Conservation (phyloP, 306 rosid genomes). For the Sicyos baderoa region DNA sequence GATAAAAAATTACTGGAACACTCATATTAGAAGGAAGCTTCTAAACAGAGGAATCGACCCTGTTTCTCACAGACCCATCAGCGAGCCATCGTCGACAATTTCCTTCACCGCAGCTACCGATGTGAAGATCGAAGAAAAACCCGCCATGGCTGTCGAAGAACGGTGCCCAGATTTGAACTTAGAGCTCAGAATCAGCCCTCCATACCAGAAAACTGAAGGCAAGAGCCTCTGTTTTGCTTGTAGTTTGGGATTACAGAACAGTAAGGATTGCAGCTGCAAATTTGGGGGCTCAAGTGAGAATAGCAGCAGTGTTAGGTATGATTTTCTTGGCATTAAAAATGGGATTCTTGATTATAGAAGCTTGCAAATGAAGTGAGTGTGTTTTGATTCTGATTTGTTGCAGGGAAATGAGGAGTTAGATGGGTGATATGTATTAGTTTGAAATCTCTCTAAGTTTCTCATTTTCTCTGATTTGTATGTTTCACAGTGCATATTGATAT, state of each 20-base stretch:
- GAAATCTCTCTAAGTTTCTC: conserved; percentile 15
- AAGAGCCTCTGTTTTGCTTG: conserved; percentile 35
- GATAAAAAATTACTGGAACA: no score
- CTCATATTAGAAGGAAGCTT: no score
- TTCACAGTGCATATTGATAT: conserved; percentile 32
- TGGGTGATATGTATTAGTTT: conserved; percentile 11
- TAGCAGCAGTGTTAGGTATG: conserved; percentile 42
- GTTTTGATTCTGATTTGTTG: no score
- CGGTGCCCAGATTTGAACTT: conserved; percentile 84
- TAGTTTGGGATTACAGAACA: conserved; percentile 43
- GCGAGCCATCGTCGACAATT: no score
- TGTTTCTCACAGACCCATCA: no score
- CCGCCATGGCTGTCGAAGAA: conserved; percentile 26
- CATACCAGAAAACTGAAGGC: conserved; percentile 39
- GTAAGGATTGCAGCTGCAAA: conserved; percentile 41
- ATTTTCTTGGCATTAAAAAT: conserved; percentile 71
- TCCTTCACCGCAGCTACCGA: conserved; percentile 38
- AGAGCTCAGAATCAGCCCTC: conserved; percentile 82
- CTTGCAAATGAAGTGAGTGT: conserved; percentile 62
- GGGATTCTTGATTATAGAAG: conserved; percentile 74
- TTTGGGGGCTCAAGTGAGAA: conserved; percentile 17
- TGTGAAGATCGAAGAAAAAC: conserved; percentile 42
- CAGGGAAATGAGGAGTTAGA: conserved; percentile 7
- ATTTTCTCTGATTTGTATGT: conserved; percentile 39
- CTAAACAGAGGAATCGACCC: no score